Evolutionary conservation across 2,329 filamentous ascomycete genomes (phyloP).

Genomic region (Trichoderma oligosporum): DNA sequence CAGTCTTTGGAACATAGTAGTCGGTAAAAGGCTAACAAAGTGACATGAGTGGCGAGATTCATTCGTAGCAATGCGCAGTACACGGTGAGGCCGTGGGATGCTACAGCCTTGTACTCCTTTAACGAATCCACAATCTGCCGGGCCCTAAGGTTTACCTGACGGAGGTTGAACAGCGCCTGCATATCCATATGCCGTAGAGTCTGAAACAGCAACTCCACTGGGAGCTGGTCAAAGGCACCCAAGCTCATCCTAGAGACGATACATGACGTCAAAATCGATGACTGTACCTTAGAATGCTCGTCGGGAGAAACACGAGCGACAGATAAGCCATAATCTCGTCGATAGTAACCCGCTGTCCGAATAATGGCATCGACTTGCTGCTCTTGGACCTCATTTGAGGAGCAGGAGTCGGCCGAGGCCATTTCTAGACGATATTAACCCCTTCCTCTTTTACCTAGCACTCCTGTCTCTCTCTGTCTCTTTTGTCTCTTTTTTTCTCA

Average conservation of each 20-base stretch:
- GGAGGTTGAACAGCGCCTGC: constrained; percentile 15
- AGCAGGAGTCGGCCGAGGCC: neutral
- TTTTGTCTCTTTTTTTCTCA: neutral
- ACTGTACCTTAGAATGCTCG: constrained; percentile 4
- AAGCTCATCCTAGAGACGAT: neutral
- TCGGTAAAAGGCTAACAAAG: constrained; percentile 8
- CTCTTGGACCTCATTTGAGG: neutral
- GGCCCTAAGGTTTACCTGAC: constrained; percentile 4
- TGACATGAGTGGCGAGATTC: constrained; percentile 10
- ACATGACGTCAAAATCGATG: constrained; percentile 8
- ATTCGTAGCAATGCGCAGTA: constrained; percentile 15
- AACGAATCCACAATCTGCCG: constrained; percentile 6
- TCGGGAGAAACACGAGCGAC: neutral
- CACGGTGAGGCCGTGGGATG: neutral
- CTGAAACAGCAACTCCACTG: constrained; percentile 9
- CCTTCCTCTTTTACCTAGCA: neutral
- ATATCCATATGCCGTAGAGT: constrained; percentile 14
- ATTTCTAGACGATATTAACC: too few relatives aligned
- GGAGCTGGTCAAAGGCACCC: constrained; percentile 1
- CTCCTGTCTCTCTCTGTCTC: neutral
- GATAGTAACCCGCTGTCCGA: constrained; percentile 1
- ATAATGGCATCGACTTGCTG: constrained; percentile 14
- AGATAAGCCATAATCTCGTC: constrained; percentile 4
- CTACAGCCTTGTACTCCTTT: constrained; percentile 20
- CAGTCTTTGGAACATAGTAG: constrained; percentile 10